These are phyloP conservation scores for Elymus sibiricus DNA, from an alignment of 176 grass and related monocot species.

Conservation along the genomic window DNA sequence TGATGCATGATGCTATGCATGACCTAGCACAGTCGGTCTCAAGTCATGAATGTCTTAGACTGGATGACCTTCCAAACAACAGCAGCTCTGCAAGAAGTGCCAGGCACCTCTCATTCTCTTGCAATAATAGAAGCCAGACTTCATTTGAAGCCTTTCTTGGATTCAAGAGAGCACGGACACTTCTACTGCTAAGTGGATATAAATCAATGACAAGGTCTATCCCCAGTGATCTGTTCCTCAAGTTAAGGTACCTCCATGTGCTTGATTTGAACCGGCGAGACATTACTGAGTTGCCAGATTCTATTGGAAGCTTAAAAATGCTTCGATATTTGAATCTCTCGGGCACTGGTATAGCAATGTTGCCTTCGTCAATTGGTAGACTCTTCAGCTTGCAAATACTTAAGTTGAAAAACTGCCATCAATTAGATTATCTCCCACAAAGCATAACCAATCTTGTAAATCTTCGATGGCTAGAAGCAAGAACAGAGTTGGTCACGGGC, in stretches of 20 bases:
- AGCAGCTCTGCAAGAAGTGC: conserved; percentile 22
- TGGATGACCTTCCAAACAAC: conserved; percentile 31
- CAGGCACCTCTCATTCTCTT: conserved; percentile 68
- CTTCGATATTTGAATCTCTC: conserved; percentile 70
- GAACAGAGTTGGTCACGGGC: conserved; percentile 31
- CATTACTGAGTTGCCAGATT: conserved; percentile 56
- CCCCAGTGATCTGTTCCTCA: conserved; percentile 47
- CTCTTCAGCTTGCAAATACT: conserved; percentile 63
- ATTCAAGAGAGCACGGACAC: conserved; percentile 56
- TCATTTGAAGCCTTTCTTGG: conserved; percentile 43
- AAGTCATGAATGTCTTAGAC: conserved; percentile 44
- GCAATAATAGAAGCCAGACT: conserved; percentile 36
- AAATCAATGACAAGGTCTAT: conserved; percentile 43
- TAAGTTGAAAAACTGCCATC: conserved; percentile 47
- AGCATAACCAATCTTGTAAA: conserved; percentile 58
- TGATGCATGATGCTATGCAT: conserved; percentile 88
- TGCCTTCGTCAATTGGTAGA: conserved; percentile 52
- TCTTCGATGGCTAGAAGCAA: conserved; percentile 48
- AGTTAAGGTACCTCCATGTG: conserved; percentile 52
- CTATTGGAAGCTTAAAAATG: conserved; percentile 66
- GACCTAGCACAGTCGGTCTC: conserved; percentile 70
- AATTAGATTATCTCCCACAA: conserved; percentile 38
- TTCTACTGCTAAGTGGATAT: conserved; percentile 56
- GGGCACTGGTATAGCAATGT: conserved; percentile 33
- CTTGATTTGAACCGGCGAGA: conserved; percentile 52